Percentiles rank a stretch among this genome's conserved stretches.
phyloP scores from a whole-genome alignment of 1,284 basidiomycete genomes.

The Hortiboletus rubellus region DNA sequence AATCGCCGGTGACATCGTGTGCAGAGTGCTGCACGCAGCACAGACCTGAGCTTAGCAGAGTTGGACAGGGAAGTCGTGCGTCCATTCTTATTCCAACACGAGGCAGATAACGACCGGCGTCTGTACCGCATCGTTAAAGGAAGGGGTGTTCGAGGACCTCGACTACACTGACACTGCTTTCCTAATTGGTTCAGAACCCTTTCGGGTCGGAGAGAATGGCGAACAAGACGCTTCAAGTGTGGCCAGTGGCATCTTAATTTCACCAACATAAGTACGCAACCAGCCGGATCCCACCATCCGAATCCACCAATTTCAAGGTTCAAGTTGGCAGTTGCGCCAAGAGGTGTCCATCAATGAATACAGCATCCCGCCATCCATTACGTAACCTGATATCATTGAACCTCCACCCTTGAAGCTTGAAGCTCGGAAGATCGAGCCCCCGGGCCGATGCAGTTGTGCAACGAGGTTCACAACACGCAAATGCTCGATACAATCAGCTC shows the following conservation, averaged over 20 bases:
- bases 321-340: slow-evolving; percentile 2
- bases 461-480: neutral
- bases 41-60: neutral
- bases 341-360: slow-evolving; percentile 13
- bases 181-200: slow-evolving; percentile 15
- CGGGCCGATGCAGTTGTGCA: neutral
- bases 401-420: neutral
- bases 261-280: neutral
- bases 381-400: slow-evolving; percentile 4
- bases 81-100: slow-evolving; percentile 13
- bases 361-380: slow-evolving; percentile 25
- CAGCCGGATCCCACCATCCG: slow-evolving; percentile 2
- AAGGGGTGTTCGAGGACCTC: slow-evolving; percentile 25
- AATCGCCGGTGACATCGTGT: slow-evolving; percentile 11
- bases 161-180: slow-evolving; percentile 6
- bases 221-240: neutral
- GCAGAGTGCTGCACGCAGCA: slow-evolving; percentile 1
- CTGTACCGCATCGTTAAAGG: slow-evolving; percentile 20
- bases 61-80: slow-evolving; percentile 4
- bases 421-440: neutral
- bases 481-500: too few relatives aligned
- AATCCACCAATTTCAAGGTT: slow-evolving; percentile 5
- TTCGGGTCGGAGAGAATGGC: slow-evolving; percentile 2
- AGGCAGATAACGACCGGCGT: slow-evolving; percentile 33
- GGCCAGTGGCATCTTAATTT: neutral